Evolutionary conservation across 2,329 filamentous ascomycete genomes (phyloP), one percentile per base, ranked within the genome.

Genomic region (Stagonosporopsis chrysanthemi): DNA sequence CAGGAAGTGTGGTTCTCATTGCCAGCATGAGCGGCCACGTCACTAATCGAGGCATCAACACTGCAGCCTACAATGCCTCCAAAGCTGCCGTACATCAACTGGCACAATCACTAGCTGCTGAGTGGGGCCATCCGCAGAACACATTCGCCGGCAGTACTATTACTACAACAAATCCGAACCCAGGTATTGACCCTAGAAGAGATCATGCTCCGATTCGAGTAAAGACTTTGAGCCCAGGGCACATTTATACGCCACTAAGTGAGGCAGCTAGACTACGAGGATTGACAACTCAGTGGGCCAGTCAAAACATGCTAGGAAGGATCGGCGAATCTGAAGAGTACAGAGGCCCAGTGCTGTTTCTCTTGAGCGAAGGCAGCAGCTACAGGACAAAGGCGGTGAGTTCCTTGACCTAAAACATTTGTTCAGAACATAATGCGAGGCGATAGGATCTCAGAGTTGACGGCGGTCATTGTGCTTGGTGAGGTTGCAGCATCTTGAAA

Each of bases 311-410:
- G 74, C 58, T 77, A 14, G 69, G 68, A 9, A 61, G 72, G 2
- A 68, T 77, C 35, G 75, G 72, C 43, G 77, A 65, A 47, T 53
- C 60, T 15, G 64, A 70, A 17, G 69, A 72, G 47, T 70, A 60
- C 33, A 60, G 66, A 36, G 67, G 58, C 5, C 60, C 67, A 0
- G 58, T 64, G n/a, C n/a, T 72, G 19, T 75, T 80, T 63, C 43
- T 71, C 43, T 38, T 71, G n/a, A 62, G 57, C 1, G 66, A 69
- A 2, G 70, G 65, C 7, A 87, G 86, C 48, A 82, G 81, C 46
- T 94, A 93, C 76, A 87, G 92, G 58, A 88, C 86, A 23, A 42
- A 35, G 17, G 42, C 42, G 14, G 42, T 52, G 3, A 35, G 42
- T 46, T 14, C 7, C n/a, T 8, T 4, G 8, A 11, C 8, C 31